phyloP scores from a whole-genome alignment of 805 yeast species.

The Pichia rugopelliculosa region DNA sequence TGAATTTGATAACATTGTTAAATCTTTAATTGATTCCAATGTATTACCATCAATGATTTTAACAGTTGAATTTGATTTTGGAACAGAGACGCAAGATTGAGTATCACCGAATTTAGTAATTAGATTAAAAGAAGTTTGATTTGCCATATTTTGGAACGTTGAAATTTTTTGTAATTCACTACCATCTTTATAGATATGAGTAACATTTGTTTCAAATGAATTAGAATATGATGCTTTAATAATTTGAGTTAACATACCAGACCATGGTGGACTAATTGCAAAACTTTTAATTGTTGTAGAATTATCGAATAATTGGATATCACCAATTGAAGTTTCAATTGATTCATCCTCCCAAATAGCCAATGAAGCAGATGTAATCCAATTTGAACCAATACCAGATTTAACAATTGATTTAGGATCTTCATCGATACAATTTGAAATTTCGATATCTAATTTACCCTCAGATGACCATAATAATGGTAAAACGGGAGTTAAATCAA shows the following conservation, averaged over 20 bases:
- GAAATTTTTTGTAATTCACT: constrained; percentile 26
- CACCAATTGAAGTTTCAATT: constrained; percentile 35
- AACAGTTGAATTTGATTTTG: constrained; percentile 21
- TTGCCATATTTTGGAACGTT: constrained; percentile 25
- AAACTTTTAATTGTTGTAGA: constrained; percentile 25
- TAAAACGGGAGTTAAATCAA: constrained; percentile 64
- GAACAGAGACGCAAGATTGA: constrained; percentile 27
- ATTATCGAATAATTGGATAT: constrained; percentile 25
- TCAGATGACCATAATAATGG: constrained; percentile 58
- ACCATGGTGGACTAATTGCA: constrained; percentile 33
- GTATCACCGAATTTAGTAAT: constrained; percentile 33
- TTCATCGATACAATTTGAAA: constrained; percentile 47
- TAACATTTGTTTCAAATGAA: constrained; percentile 29
- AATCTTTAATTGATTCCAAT: constrained; percentile 15
- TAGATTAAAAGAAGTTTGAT: constrained; percentile 32
- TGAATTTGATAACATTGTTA: constrained; percentile 18
- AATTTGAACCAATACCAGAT: constrained; percentile 41
- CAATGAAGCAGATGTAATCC: constrained; percentile 54
- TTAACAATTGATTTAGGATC: constrained; percentile 19
- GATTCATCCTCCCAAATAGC: constrained; percentile 44
- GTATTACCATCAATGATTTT: constrained; percentile 19
- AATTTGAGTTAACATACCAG: constrained; percentile 33
- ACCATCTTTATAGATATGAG: constrained; percentile 34
- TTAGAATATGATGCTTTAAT: constrained; percentile 31
- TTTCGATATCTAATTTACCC: constrained; percentile 36